These are phyloP conservation scores for Inonotus hispidus DNA, from an alignment of 1,284 basidiomycete species.

Conservation along the genomic window DNA sequence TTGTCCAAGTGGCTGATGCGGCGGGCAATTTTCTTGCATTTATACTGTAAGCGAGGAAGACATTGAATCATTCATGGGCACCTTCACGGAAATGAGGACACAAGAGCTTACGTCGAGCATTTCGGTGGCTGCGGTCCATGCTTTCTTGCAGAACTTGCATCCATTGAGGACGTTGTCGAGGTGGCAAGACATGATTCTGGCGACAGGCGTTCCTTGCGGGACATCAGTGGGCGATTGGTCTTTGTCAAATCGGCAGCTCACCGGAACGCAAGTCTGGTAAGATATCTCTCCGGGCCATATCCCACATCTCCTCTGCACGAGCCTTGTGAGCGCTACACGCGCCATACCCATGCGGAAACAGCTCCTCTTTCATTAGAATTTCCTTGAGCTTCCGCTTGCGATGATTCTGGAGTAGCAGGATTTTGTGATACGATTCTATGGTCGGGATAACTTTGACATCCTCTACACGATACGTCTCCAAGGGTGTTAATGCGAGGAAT, in stretches of 20 bases:
- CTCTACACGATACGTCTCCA: slow-evolving; percentile 47
- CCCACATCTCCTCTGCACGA: slow-evolving; percentile 42
- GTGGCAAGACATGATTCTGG: slow-evolving; percentile 46
- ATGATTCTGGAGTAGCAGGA: slow-evolving; percentile 49
- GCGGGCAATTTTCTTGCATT: slow-evolving; percentile 43
- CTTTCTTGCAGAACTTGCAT: slow-evolving; percentile 51
- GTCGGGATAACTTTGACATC: slow-evolving; percentile 48
- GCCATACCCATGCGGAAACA: slow-evolving; percentile 68
- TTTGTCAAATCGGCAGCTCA: slow-evolving; percentile 25
- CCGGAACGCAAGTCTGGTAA: slow-evolving; percentile 45
- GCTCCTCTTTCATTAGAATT: slow-evolving; percentile 46
- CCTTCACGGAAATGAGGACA: not conserved
- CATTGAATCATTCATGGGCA: not conserved
- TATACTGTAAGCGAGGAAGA: slow-evolving; percentile 43
- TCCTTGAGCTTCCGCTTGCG: slow-evolving; percentile 45
- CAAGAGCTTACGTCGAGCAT: slow-evolving; percentile 50
- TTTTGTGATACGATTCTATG: slow-evolving; percentile 53
- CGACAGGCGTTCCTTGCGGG: slow-evolving; percentile 51
- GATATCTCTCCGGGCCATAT: slow-evolving; percentile 36
- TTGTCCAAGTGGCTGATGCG: slow-evolving; percentile 30
- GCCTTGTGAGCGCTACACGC: slow-evolving; percentile 44
- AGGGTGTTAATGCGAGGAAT: slow-evolving; percentile 44
- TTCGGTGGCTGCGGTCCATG: slow-evolving; percentile 52
- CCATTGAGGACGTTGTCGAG: slow-evolving; percentile 34
- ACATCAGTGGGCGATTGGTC: not conserved